These are phyloP conservation scores for Globisporangium viniferum DNA, from an alignment of 352 stramenopile genomes.

Conservation along the genomic window DNA sequence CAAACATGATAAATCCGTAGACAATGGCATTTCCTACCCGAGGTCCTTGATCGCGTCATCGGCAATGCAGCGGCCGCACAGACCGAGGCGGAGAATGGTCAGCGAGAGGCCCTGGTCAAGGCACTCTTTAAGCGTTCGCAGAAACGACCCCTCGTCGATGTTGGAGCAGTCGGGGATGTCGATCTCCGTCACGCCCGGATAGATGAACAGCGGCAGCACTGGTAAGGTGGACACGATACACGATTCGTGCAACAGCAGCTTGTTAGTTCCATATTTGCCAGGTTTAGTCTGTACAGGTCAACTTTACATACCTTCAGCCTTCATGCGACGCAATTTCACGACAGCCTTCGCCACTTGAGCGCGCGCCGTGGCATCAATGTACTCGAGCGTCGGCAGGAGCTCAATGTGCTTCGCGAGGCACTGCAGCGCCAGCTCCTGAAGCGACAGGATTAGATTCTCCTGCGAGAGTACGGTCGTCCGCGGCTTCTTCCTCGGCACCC, in stretches of 20 bases:
- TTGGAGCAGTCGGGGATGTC: slow-evolving; percentile 81
- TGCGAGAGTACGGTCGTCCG: slow-evolving; percentile 43
- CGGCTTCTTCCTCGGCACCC: slow-evolving; percentile 50
- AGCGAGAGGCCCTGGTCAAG: slow-evolving; percentile 39
- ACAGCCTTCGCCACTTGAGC: slow-evolving; percentile 57
- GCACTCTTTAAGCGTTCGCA: slow-evolving; percentile 53
- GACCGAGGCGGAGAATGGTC: slow-evolving; percentile 54
- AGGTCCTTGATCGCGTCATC: slow-evolving; percentile 73
- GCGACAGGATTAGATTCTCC: slow-evolving; percentile 42
- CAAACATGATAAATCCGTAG: neutral
- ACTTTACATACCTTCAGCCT: slow-evolving; percentile 46
- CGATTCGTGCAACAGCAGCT: neutral
- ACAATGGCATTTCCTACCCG: slow-evolving; percentile 21
- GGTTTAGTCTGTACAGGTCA: neutral
- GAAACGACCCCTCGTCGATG: slow-evolving; percentile 67
- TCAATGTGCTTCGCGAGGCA: slow-evolving; percentile 64
- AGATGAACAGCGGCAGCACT: slow-evolving; percentile 82
- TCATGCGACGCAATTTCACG: slow-evolving; percentile 56
- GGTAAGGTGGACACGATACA: neutral
- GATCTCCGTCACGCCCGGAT: slow-evolving; percentile 75
- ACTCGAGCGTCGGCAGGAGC: slow-evolving; percentile 62
- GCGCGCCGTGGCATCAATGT: slow-evolving; percentile 59
- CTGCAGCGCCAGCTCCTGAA: slow-evolving; percentile 54
- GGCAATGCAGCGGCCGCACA: slow-evolving; percentile 73
- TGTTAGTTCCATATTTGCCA: neutral